These are phyloP conservation scores for Candida sithepensis DNA, from an alignment of 805 yeast genomes.

Conservation along the genomic window DNA sequence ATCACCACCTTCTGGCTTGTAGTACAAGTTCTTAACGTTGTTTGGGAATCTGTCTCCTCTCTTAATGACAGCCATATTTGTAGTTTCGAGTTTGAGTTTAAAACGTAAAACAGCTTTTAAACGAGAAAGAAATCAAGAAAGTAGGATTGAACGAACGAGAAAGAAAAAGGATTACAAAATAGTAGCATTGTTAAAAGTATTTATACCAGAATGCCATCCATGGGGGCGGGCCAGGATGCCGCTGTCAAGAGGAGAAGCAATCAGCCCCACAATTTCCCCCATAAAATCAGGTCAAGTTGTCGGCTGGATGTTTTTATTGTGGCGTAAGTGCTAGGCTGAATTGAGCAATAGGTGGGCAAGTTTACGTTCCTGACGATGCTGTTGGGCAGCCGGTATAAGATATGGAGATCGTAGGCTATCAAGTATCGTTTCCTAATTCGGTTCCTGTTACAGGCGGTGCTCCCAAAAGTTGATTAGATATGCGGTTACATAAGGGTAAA, in stretches of 20 bases:
- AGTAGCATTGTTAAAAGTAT: neutral
- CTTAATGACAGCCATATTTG: constrained; percentile 16
- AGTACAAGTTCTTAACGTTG: constrained; percentile 29
- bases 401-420: neutral
- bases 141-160: neutral
- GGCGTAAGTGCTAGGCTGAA: neutral
- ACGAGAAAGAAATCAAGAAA: too few relatives aligned
- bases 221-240: neutral
- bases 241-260: neutral
- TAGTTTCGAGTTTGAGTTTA: neutral
- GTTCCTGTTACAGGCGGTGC: too few relatives aligned
- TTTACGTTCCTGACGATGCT: neutral
- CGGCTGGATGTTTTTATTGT: neutral
- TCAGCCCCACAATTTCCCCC: neutral
- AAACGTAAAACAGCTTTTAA: neutral
- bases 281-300: neutral
- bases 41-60: constrained; percentile 36
- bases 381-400: neutral
- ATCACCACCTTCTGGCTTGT: constrained; percentile 32
- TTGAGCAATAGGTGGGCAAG: neutral
- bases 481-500: too few relatives aligned
- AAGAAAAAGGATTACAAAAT: neutral
- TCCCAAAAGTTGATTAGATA: too few relatives aligned
- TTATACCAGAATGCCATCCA: neutral
- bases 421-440: neutral